Percentiles rank a stretch among this genome's conserved stretches.
phyloP scores from a whole-genome alignment of 176 grass and related monocot genomes.

The Bothriochloa decipiens region DNA sequence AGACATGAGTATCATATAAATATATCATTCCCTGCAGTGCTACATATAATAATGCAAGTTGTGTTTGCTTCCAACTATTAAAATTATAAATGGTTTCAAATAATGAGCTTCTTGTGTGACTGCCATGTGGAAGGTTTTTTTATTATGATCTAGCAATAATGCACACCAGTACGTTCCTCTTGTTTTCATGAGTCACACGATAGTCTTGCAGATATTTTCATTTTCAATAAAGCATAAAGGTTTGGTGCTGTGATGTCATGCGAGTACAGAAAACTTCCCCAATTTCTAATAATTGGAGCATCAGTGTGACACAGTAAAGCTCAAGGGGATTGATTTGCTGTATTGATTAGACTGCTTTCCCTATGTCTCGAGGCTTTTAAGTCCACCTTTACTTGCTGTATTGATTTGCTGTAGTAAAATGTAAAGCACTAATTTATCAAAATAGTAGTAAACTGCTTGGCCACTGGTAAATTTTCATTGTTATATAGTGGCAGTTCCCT shows the following conservation, averaged over 20 bases:
- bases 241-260: neutral
- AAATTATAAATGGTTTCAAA: neutral
- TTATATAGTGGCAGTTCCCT: neutral
- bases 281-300: neutral
- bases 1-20: too few species aligned
- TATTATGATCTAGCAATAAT: too few species aligned
- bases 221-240: neutral
- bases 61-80: neutral
- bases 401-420: too few species aligned
- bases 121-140: neutral
- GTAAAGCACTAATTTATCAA: neutral
- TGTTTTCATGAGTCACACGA: too few species aligned
- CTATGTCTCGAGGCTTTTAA: neutral
- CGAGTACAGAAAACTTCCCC: neutral
- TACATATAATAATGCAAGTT: neutral
- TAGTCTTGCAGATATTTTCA: too few species aligned
- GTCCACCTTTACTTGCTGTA: neutral
- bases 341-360: neutral
- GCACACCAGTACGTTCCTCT: too few species aligned
- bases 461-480: neutral
- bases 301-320: too few species aligned
- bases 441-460: neutral
- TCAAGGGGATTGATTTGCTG: neutral
- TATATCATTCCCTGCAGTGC: too few species aligned
- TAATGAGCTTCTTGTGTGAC: neutral